These are phyloP conservation scores for Xylariaceae sp. DNA, from an alignment of 2,329 filamentous ascomycete genomes.

Conservation along the genomic window DNA sequence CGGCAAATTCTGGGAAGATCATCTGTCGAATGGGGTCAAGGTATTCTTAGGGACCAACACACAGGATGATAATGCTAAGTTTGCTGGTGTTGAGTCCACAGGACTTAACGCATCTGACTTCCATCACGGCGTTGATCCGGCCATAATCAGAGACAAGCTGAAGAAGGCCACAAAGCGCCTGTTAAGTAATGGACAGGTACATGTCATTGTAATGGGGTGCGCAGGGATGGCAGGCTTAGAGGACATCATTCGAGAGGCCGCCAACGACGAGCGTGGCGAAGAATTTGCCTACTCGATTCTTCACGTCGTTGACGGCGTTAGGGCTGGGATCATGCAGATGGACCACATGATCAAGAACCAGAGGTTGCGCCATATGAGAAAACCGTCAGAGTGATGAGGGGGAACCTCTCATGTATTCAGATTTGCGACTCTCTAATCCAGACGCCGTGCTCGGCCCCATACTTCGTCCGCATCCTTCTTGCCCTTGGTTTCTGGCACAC, in stretches of 20 bases:
- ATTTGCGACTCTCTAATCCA: conserved; percentile 48
- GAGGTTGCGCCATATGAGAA: conserved; percentile 40
- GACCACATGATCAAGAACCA: conserved; percentile 58
- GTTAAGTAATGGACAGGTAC: conserved; percentile 58
- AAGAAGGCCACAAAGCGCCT: conserved; percentile 72
- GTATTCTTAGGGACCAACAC: conserved; percentile 63
- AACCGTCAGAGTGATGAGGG: conserved; percentile 32
- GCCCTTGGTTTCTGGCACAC: conserved; percentile 86
- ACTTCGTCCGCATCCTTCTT: conserved; percentile 86
- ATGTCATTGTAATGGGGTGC: conserved; percentile 82
- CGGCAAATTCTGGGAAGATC: conserved; percentile 79
- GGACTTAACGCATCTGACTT: conserved; percentile 81
- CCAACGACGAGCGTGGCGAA: conserved; percentile 67
- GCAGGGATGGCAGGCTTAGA: conserved; percentile 91
- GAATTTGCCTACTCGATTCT: conserved; percentile 59
- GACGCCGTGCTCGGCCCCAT: conserved; percentile 73
- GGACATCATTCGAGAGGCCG: conserved; percentile 72
- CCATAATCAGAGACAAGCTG: conserved; percentile 69
- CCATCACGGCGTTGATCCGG: conserved; percentile 69
- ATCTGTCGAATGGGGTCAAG: conserved; percentile 70
- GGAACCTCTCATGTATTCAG: neutral
- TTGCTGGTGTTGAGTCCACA: conserved; percentile 82
- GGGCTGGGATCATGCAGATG: conserved; percentile 69
- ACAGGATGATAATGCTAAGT: conserved; percentile 52
- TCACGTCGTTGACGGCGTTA: conserved; percentile 80